Percentiles rank a stretch among this genome's conserved stretches.
phyloP scores from a whole-genome alignment of 208 protist species.

The Tritrichomonas musculus region DNA sequence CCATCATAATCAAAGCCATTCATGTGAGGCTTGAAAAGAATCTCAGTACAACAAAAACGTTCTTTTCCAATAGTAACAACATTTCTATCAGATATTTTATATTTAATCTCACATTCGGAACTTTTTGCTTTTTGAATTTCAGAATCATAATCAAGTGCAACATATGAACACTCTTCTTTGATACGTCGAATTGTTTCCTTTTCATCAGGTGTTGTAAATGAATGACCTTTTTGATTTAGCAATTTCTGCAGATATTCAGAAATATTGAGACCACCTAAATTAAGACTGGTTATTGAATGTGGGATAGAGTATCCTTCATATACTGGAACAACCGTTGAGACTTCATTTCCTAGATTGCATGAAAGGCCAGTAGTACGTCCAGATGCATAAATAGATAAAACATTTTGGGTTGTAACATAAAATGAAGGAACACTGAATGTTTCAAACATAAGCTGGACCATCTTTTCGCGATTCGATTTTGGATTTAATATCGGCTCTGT shows the following conservation, averaged over 20 bases:
- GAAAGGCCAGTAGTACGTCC: constrained; percentile 73
- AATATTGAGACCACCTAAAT: constrained; percentile 45
- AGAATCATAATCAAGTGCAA: constrained; percentile 45
- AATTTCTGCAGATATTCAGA: constrained; percentile 44
- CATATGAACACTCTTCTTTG: constrained; percentile 57
- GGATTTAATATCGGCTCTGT: constrained; percentile 60
- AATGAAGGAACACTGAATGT: constrained; percentile 46
- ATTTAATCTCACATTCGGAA: constrained; percentile 39
- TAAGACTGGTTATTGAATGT: constrained; percentile 32
- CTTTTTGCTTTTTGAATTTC: constrained; percentile 30
- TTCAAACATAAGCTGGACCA: constrained; percentile 47
- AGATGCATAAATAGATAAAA: constrained; percentile 76
- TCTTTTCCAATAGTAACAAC: constrained; percentile 39
- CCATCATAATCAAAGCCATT: constrained; percentile 37
- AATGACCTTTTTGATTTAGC: constrained; percentile 38
- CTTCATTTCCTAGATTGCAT: constrained; percentile 84
- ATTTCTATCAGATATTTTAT: constrained; percentile 19
- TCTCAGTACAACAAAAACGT: constrained; percentile 35
- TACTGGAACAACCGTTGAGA: constrained; percentile 88
- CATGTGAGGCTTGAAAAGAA: constrained; percentile 41
- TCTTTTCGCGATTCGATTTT: constrained; percentile 45
- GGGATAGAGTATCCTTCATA: constrained; percentile 66
- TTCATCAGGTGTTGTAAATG: constrained; percentile 47
- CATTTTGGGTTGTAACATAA: constrained; percentile 73
- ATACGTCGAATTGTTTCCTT: constrained; percentile 59